phyloP scores from a whole-genome alignment of 352 stramenopile genomes.

The Globisporangium nunn region DNA sequence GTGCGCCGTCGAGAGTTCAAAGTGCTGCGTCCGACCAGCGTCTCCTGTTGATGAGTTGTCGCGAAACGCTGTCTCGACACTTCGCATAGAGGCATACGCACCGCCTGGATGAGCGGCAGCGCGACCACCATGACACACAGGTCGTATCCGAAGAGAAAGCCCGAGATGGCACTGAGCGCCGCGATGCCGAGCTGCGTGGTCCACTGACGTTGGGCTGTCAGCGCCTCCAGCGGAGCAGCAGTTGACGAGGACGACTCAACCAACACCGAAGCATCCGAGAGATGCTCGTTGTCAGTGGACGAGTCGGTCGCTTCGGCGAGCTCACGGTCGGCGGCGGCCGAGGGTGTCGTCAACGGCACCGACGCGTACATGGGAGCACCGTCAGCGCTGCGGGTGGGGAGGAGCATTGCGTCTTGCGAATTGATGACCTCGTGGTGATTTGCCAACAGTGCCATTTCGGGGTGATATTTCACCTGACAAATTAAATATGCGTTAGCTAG shows the following conservation, averaged over 20 bases:
- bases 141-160: conserved; percentile 73
- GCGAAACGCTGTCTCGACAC: not conserved
- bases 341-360: conserved; percentile 9
- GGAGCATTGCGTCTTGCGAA: too few species aligned
- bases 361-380: not conserved
- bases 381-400: not conserved
- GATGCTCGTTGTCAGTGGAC: conserved; percentile 7
- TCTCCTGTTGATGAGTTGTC: not conserved
- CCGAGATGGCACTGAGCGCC: conserved; percentile 55
- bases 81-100: conserved; percentile 1
- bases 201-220: not conserved
- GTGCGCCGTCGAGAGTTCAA: conserved; percentile 40
- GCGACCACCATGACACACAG: conserved; percentile 73
- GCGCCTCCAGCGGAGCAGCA: not conserved
- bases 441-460: too few species aligned
- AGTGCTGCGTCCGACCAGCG: conserved; percentile 19
- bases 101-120: conserved; percentile 53
- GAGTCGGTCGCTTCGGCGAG: not conserved
- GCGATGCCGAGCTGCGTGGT: conserved; percentile 42
- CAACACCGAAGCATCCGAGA: not conserved
- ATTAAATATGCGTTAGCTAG: too few species aligned
- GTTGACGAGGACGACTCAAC: not conserved
- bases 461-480: too few species aligned
- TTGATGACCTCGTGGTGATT: too few species aligned
- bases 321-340: not conserved